phyloP scores from a whole-genome alignment of 208 protist genomes.

The Willaertia magna region DNA sequence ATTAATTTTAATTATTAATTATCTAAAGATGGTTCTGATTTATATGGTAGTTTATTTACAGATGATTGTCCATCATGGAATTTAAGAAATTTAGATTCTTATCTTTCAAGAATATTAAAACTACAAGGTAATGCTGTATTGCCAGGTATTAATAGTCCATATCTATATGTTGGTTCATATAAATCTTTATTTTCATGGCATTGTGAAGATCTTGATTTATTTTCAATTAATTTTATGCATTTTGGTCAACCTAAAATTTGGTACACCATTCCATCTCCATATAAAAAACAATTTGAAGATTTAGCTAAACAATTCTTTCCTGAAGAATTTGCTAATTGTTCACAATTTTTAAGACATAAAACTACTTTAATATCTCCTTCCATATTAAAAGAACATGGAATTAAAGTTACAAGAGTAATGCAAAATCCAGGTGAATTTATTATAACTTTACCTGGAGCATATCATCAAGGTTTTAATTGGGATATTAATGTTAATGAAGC shows the following conservation, averaged over 20 bases:
- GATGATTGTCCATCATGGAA: background rate
- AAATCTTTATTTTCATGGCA: slow-evolving; percentile 10
- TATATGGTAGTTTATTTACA: background rate
- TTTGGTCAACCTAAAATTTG: slow-evolving; percentile 46
- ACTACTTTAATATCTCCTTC: background rate
- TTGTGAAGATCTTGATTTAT: slow-evolving; percentile 46
- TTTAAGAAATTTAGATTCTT: background rate
- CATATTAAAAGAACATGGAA: background rate
- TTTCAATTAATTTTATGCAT: slow-evolving; percentile 53
- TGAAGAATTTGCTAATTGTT: slow-evolving; percentile 28
- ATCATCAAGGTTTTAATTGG: slow-evolving; percentile 38
- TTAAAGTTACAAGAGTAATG: slow-evolving; percentile 17
- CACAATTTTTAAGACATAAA: slow-evolving; percentile 35
- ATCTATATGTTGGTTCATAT: background rate
- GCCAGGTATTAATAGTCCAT: background rate
- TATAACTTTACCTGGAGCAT: slow-evolving; percentile 31
- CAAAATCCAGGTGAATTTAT: slow-evolving; percentile 32
- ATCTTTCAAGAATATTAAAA: background rate
- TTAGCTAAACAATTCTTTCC: slow-evolving; percentile 22
- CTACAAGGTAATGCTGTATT: background rate
- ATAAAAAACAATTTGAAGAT: slow-evolving; percentile 32
- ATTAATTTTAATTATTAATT: no score
- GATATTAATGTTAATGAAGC: slow-evolving; percentile 37
- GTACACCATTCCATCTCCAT: slow-evolving; percentile 27
- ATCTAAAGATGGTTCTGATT: slow-evolving; percentile 1